Evolutionary conservation across 768 basidiomycete species (phyloP).

Genomic region (Mycena kentingensis): DNA sequence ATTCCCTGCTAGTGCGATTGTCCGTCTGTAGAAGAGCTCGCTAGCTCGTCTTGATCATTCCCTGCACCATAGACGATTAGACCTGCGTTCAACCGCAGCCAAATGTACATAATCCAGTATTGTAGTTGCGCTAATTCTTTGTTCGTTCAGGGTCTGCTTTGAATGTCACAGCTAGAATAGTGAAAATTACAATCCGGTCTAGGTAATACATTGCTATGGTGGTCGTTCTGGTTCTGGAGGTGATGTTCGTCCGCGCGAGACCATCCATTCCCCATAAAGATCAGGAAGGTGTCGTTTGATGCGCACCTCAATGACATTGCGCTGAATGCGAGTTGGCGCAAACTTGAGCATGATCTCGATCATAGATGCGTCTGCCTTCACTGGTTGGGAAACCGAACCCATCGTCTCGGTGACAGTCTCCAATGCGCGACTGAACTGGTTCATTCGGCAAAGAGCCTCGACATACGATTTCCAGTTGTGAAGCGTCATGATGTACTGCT

Average conservation of each 20-base stretch:
- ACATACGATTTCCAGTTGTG: conserved; percentile 83
- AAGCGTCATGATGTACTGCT: conserved; percentile 55
- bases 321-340: conserved; percentile 44
- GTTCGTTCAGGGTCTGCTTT: too few species aligned
- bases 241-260: conserved; percentile 26
- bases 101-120: conserved; percentile 5
- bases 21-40: conserved; percentile 80
- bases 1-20: conserved; percentile 70
- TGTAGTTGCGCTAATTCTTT: too few species aligned
- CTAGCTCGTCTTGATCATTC: conserved; percentile 45
- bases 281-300: conserved; percentile 44
- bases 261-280: conserved; percentile 35
- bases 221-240: conserved; percentile 18
- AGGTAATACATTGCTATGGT: conserved; percentile 19
- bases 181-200: too few species aligned
- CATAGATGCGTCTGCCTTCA: conserved; percentile 52
- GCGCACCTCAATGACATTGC: conserved; percentile 47
- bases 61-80: too few species aligned
- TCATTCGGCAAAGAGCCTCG: conserved; percentile 81
- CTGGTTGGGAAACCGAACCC: conserved; percentile 44
- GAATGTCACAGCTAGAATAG: too few species aligned
- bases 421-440: conserved; percentile 66
- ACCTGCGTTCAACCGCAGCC: conserved; percentile 38
- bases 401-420: conserved; percentile 67
- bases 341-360: conserved; percentile 58